Evolutionary conservation across 257 asterid genomes (phyloP).

Genomic region (Ballota nigra): DNA sequence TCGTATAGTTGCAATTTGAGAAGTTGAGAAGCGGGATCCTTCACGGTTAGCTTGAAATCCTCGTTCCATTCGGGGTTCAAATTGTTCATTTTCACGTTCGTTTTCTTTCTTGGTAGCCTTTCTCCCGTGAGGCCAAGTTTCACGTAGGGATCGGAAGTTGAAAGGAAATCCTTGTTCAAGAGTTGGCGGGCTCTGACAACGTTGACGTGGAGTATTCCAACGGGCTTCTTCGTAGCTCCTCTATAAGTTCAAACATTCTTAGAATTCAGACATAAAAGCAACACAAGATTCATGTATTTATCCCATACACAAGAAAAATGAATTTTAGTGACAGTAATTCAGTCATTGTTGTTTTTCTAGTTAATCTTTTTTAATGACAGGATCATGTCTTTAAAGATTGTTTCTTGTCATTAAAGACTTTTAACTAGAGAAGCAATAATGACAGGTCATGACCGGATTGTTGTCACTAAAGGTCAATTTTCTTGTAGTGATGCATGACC

Average conservation of each 20-base stretch:
- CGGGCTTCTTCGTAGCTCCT: constrained; percentile 75
- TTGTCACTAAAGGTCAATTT: too few relatives aligned
- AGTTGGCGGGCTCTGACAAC: constrained; percentile 63
- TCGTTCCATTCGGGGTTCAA: constrained; percentile 79
- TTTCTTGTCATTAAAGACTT: too few relatives aligned
- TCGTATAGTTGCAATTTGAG: constrained; percentile 63
- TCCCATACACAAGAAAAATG: too few relatives aligned
- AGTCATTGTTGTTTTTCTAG: too few relatives aligned
- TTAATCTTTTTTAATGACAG: too few relatives aligned
- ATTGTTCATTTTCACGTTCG: constrained; percentile 67
- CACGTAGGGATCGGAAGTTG: constrained; percentile 81
- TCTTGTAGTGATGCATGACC: too few relatives aligned
- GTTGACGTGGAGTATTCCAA: constrained; percentile 79
- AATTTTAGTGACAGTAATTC: too few relatives aligned
- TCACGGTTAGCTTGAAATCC: constrained; percentile 67
- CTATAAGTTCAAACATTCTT: constrained; percentile 27
- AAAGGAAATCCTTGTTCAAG: constrained; percentile 59
- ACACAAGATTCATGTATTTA: neutral
- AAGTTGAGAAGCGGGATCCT: constrained; percentile 67
- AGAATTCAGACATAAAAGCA: neutral
- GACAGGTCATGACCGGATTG: too few relatives aligned
- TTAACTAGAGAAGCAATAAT: too few relatives aligned
- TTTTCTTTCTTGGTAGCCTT: constrained; percentile 53
- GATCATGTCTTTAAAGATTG: too few relatives aligned
- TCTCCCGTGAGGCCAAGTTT: constrained; percentile 70